Conservation (phyloP, 495 filamentous ascomycete genomes). For the Immersiella caudata region DNA sequence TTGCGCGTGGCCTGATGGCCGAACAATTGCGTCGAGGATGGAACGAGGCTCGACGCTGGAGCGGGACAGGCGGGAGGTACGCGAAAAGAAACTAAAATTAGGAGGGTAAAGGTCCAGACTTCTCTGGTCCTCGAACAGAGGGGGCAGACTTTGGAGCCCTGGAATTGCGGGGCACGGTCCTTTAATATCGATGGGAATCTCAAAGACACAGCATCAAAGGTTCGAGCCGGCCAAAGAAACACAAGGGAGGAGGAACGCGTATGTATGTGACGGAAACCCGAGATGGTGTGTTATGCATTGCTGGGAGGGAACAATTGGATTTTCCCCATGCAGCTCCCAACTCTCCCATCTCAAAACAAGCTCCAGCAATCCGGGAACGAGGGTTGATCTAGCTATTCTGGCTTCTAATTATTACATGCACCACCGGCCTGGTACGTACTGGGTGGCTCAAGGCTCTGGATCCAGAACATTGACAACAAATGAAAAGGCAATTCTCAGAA, state of each 20-base stretch:
- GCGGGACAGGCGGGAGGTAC: not conserved
- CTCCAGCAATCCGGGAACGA: not conserved
- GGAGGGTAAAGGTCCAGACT: not conserved
- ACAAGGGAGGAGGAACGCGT: not conserved
- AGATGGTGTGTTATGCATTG: not conserved
- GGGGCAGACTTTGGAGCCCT: not conserved
- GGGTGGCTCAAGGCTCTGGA: not conserved
- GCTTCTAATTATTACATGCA: not conserved
- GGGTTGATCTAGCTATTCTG: not conserved
- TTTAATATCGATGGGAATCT: not conserved
- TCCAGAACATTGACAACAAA: not conserved
- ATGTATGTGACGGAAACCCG: not conserved
- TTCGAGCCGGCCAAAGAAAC: not conserved
- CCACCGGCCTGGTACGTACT: too few relatives aligned
- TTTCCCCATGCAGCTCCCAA: not conserved
- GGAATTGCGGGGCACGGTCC: slow-evolving; percentile 15
- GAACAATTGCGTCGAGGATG: not conserved
- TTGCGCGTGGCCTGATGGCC: not conserved
- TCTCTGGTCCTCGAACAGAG: not conserved
- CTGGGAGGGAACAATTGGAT: not conserved
- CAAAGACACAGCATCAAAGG: slow-evolving; percentile 3
- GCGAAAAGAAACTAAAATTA: not conserved
- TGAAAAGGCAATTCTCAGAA: not conserved
- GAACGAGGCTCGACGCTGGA: not conserved
- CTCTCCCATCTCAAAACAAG: not conserved